phyloP scores from a whole-genome alignment of 2,329 filamentous ascomycete genomes.

The Penicillium fuscoglaucum region DNA sequence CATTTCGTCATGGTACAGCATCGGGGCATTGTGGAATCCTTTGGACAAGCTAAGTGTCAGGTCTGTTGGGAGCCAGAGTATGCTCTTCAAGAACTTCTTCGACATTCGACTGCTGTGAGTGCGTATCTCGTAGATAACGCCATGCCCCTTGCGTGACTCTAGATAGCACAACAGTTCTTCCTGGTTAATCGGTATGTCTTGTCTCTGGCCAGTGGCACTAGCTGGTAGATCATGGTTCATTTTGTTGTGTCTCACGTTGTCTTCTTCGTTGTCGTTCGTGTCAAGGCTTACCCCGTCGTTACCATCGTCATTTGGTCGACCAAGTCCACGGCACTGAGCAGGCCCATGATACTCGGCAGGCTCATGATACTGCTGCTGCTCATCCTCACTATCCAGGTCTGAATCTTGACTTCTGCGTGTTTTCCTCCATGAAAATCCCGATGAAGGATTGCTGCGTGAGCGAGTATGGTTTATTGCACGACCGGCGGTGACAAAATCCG shows the following conservation, averaged over 20 bases:
- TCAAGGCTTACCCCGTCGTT: not conserved
- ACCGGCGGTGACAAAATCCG: constrained; percentile 54
- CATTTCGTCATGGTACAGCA: constrained; percentile 79
- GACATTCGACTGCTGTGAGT: constrained; percentile 47
- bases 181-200: constrained; percentile 16
- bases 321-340: not conserved
- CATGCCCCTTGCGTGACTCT: not conserved
- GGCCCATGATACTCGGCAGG: not conserved
- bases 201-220: not conserved
- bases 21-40: constrained; percentile 85
- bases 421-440: not conserved
- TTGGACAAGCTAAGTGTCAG: constrained; percentile 78
- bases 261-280: not conserved
- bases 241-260: not conserved
- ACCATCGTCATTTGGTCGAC: not conserved
- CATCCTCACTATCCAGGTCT: constrained; percentile 4
- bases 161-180: constrained; percentile 12
- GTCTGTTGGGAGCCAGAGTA: constrained; percentile 80
- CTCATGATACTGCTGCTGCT: not conserved
- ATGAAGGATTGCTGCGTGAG: constrained; percentile 50
- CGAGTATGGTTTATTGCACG: constrained; percentile 50
- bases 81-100: constrained; percentile 68
- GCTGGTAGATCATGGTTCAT: not conserved
- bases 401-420: constrained; percentile 1
- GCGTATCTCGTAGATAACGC: constrained; percentile 10